Conservation (phyloP, 345 rosid genomes). For the Draba incana region DNA sequence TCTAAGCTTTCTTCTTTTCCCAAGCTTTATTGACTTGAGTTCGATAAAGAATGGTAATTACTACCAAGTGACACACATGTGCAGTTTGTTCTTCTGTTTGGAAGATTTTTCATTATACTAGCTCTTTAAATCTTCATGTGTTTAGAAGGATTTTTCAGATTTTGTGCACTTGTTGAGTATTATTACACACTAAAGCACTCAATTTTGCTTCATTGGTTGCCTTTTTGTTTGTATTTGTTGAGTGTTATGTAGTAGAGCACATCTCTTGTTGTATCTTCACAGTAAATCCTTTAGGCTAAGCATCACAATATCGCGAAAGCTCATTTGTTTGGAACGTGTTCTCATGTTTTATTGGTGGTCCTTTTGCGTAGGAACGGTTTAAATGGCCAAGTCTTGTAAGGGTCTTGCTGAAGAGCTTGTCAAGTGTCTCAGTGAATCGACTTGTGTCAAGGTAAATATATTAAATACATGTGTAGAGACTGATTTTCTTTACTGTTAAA, state of each 20-base stretch:
- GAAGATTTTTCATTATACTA: neutral
- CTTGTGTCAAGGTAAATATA: conserved; percentile 66
- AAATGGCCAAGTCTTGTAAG: conserved; percentile 94
- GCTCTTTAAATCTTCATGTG: neutral
- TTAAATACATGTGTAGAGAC: neutral
- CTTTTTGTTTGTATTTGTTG: neutral
- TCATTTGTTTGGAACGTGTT: conserved; percentile 3
- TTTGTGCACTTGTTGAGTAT: neutral
- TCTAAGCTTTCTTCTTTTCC: conserved; percentile 7
- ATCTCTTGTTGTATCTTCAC: neutral
- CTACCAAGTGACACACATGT: neutral
- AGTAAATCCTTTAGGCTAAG: neutral
- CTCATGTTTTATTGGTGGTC: conserved; percentile 15
- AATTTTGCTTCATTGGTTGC: neutral
- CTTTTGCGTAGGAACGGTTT: conserved; percentile 24
- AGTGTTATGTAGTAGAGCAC: neutral
- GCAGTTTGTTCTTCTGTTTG: neutral
- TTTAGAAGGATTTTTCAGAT: neutral
- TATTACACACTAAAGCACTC: conserved; percentile 4
- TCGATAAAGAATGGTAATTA: neutral
- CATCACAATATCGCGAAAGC: neutral
- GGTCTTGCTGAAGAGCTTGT: conserved; percentile 94
- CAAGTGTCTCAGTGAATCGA: conserved; percentile 90
- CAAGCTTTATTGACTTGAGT: neutral
- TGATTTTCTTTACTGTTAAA: neutral